These are phyloP conservation scores for Dissophora ornata DNA, from an alignment of 192 early-diverging fungal genomes.

Conservation along the genomic window DNA sequence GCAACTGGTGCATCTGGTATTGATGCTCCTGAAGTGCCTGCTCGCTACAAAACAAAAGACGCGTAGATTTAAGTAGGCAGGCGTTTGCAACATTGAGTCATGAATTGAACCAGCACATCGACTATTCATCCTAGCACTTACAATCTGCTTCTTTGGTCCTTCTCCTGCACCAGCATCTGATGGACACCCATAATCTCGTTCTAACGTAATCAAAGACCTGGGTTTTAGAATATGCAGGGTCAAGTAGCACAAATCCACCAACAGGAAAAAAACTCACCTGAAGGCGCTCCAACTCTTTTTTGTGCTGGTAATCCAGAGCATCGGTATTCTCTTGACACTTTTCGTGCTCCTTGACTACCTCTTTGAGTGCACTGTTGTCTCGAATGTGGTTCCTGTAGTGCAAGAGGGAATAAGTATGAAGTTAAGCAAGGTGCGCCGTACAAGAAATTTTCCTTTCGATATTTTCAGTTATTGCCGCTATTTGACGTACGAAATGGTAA, in stretches of 20 bases:
- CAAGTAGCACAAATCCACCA: too few species aligned
- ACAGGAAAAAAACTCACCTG: conserved; percentile 25
- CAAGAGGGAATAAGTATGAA: too few species aligned
- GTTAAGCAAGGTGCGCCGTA: too few species aligned
- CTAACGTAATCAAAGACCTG: neutral
- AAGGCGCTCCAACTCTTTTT: conserved; percentile 11
- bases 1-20: conserved; percentile 25
- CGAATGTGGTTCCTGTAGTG: conserved; percentile 39
- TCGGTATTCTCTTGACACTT: conserved; percentile 37
- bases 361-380: conserved; percentile 32
- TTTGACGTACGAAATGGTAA: conserved; percentile 40
- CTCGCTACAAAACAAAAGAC: conserved; percentile 26
- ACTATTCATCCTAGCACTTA: too few species aligned
- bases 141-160: conserved; percentile 24
- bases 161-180: conserved; percentile 18
- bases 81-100: too few species aligned
- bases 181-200: conserved; percentile 13
- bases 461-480: too few species aligned
- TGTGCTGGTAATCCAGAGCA: conserved; percentile 23
- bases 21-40: conserved; percentile 34
- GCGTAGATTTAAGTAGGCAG: too few species aligned
- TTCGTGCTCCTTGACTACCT: conserved; percentile 36
- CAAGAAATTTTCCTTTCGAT: too few species aligned
- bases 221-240: too few species aligned
- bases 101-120: too few species aligned